A percentile compares a stretch with the other conserved stretches of the same genome.
phyloP scores from a whole-genome alignment of 768 basidiomycete genomes.

The Infundibulicybe gibba region DNA sequence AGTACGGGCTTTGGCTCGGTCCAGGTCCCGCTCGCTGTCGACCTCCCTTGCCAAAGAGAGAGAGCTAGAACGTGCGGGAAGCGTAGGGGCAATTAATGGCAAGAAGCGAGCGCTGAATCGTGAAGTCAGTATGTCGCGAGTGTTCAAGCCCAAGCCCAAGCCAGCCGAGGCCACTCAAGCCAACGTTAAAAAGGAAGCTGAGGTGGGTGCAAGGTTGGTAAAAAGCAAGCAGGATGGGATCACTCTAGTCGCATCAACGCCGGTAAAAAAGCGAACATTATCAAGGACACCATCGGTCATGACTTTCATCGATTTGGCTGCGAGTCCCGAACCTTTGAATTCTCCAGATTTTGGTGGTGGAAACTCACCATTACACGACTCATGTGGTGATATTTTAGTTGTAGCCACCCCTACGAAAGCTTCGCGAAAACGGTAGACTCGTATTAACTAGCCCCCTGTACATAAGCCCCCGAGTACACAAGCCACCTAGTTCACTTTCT shows the following conservation, averaged over 20 bases:
- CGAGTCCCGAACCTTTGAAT: constrained; percentile 39
- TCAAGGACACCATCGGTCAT: constrained; percentile 6
- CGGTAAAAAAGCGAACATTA: constrained; percentile 25
- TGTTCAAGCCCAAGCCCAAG: constrained; percentile 50
- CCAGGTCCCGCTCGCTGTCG: constrained; percentile 62
- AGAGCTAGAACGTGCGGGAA: constrained; percentile 33
- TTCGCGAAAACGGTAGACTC: too few species aligned
- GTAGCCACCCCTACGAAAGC: too few species aligned
- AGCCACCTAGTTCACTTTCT: too few species aligned
- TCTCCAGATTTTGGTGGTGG: background rate
- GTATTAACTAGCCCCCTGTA: too few species aligned
- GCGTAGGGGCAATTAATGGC: constrained; percentile 22
- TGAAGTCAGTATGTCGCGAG: constrained; percentile 76
- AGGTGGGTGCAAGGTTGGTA: constrained; percentile 11
- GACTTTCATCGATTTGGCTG: too few species aligned
- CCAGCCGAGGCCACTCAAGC: constrained; percentile 9
- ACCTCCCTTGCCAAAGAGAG: constrained; percentile 66
- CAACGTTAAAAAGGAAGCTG: constrained; percentile 11
- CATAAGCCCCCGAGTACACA: too few species aligned
- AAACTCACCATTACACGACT: too few species aligned
- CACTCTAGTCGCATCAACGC: constrained; percentile 55
- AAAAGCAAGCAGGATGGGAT: constrained; percentile 27
- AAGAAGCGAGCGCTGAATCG: constrained; percentile 59
- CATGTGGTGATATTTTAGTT: too few species aligned
- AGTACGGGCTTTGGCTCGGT: constrained; percentile 23